Percentiles rank a stretch among this genome's conserved stretches.
Evolutionary conservation across 345 rosid genomes (phyloP).

Genomic region (Syzygium aromaticum): DNA sequence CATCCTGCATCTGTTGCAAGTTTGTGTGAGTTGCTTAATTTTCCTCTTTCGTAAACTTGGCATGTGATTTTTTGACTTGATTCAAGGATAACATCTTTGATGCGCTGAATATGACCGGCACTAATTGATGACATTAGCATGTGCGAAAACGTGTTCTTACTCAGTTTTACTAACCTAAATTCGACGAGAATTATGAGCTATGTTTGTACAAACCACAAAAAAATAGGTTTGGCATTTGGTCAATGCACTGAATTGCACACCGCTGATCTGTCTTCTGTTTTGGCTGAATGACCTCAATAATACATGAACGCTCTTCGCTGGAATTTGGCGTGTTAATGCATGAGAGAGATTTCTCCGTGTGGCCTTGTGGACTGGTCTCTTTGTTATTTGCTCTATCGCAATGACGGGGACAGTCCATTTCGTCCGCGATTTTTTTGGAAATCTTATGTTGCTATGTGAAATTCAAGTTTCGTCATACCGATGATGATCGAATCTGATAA

Average conservation of each 20-base stretch:
- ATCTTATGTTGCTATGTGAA: neutral
- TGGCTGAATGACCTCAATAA: neutral
- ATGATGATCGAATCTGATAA: neutral
- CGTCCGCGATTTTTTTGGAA: neutral
- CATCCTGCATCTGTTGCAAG: neutral
- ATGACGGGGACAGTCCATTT: neutral
- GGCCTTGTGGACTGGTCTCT: neutral
- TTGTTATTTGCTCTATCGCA: neutral
- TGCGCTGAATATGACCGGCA: neutral
- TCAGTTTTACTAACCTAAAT: neutral
- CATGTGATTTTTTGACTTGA: neutral
- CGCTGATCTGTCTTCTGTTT: neutral
- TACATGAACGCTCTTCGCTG: neutral
- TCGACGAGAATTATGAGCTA: neutral
- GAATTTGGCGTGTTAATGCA: neutral
- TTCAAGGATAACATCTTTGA: neutral
- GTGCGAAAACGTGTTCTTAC: neutral
- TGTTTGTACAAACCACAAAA: neutral
- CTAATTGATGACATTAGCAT: neutral
- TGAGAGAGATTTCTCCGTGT: neutral
- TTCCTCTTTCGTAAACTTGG: neutral
- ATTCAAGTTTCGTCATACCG: neutral
- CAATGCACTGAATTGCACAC: neutral
- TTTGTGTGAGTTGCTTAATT: neutral
- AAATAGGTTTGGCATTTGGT: neutral